These are phyloP conservation scores for Paramecium biaurelia DNA, from an alignment of 73 alveolate species.

Conservation along the genomic window DNA sequence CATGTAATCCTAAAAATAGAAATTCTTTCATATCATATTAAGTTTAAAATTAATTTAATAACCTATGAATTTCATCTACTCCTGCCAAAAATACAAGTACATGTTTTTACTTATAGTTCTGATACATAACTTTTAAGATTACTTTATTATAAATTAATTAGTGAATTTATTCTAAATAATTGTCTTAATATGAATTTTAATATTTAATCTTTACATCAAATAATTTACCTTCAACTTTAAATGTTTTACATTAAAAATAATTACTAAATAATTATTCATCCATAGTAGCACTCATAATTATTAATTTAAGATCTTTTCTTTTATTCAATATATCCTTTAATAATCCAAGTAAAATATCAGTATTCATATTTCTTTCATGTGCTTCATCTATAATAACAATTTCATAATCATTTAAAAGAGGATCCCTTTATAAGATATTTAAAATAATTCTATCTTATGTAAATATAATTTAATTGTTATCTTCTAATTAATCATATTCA, in stretches of 20 bases:
- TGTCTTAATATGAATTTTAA: constrained; percentile 94
- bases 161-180: constrained; percentile 93
- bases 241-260: constrained; percentile 95
- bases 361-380: constrained; percentile 99
- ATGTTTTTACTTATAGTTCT: constrained; percentile 81
- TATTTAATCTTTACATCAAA: constrained; percentile 98
- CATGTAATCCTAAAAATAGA: constrained; percentile 84
- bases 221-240: constrained; percentile 96
- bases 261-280: constrained; percentile 97
- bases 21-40: constrained; percentile 90
- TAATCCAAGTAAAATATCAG: constrained; percentile 98
- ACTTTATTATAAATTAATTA: constrained; percentile 96
- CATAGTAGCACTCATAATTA: constrained; percentile 99
- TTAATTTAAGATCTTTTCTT: constrained; percentile 92
- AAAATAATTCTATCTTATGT: constrained; percentile 86
- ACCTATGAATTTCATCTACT: constrained; percentile 77
- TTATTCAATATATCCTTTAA: constrained; percentile 93
- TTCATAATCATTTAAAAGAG: constrained; percentile 75
- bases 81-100: constrained; percentile 98
- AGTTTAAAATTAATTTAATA: constrained; percentile 64
- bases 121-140: constrained; percentile 70
- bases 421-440: constrained; percentile 96
- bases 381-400: constrained; percentile 99
- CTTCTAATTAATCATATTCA: constrained; percentile 95
- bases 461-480: not conserved